A percentile compares a stretch with the other conserved stretches of the same genome.
Evolutionary conservation across 345 rosid genomes (phyloP).

Genomic region (Pugionium dolabratum): DNA sequence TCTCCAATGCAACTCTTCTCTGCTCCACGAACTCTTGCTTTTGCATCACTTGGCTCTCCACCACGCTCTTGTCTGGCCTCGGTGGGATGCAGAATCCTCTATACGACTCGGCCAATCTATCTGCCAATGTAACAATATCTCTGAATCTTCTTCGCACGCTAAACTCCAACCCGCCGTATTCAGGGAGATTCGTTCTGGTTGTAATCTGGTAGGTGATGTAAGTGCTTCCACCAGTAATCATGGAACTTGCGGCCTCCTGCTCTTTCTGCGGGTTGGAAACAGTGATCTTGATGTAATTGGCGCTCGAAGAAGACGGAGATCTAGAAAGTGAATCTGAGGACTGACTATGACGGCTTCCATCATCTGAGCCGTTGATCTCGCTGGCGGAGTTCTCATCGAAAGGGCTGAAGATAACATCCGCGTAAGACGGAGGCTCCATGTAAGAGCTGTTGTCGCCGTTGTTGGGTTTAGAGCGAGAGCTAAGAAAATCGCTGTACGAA

Average conservation of each 20-base stretch:
- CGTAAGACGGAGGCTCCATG: conserved; percentile 90
- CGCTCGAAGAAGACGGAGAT: conserved; percentile 54
- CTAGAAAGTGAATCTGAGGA: conserved; percentile 50
- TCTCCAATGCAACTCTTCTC: conserved; percentile 86
- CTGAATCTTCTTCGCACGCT: conserved; percentile 79
- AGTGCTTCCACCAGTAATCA: conserved; percentile 74
- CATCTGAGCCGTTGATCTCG: conserved; percentile 63
- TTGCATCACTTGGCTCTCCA: conserved; percentile 96
- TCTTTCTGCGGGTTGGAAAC: conserved; percentile 89
- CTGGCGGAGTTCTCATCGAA: conserved; percentile 57
- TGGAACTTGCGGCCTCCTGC: conserved; percentile 66
- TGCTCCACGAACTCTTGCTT: conserved; percentile 97
- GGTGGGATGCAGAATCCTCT: conserved; percentile 88
- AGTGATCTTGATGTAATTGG: conserved; percentile 69
- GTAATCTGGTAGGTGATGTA: conserved; percentile 76
- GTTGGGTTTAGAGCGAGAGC: conserved; percentile 36
- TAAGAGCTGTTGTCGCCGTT: conserved; percentile 49
- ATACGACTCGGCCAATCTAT: conserved; percentile 79
- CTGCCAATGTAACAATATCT: conserved; percentile 80
- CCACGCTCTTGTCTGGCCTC: conserved; percentile 90
- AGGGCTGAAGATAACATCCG: conserved; percentile 82
- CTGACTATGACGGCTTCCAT: conserved; percentile 44
- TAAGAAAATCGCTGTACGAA: conserved; percentile 40
- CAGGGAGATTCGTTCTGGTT: conserved; percentile 77
- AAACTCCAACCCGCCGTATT: conserved; percentile 61